Percentiles rank a stretch among this genome's conserved stretches.
These are phyloP conservation scores for Funneliformis geosporum DNA, from an alignment of 192 early-diverging fungal genomes.

Conservation along the genomic window DNA sequence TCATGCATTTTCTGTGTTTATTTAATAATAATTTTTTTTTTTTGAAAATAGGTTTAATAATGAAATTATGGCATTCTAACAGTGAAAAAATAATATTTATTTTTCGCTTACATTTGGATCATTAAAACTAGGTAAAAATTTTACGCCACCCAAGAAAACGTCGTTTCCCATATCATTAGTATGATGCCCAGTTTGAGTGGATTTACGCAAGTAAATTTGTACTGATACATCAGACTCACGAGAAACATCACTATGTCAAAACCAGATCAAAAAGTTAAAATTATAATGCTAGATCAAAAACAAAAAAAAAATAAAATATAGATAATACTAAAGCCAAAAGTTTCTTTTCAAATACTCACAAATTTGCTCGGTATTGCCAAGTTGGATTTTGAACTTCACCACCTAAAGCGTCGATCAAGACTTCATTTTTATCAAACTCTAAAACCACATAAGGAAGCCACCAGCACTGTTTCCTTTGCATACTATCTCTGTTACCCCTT, in stretches of 20 bases:
- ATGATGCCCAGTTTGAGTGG: slow-evolving; percentile 32
- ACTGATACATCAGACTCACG: slow-evolving; percentile 60
- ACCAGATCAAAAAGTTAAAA: slow-evolving; percentile 2
- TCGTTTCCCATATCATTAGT: slow-evolving; percentile 47
- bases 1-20: slow-evolving; percentile 54
- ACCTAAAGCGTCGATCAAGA: slow-evolving; percentile 79
- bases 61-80: background rate
- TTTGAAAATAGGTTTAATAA: background rate
- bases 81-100: background rate
- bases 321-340: background rate
- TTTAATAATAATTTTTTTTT: no score
- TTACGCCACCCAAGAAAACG: slow-evolving; percentile 57
- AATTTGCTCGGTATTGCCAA: slow-evolving; percentile 78
- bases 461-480: slow-evolving; percentile 50
- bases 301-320: background rate
- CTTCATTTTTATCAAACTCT: slow-evolving; percentile 95
- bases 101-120: slow-evolving; percentile 41
- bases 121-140: slow-evolving; percentile 53
- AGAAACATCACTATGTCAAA: slow-evolving; percentile 56
- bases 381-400: slow-evolving; percentile 73
- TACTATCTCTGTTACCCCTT: slow-evolving; percentile 50
- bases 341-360: slow-evolving; percentile 57
- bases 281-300: slow-evolving; percentile 2
- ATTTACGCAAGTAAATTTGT: slow-evolving; percentile 58
- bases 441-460: slow-evolving; percentile 87